Base-by-base conservation (phyloP, 176 grass and related monocot species). In the Oryza glaberrima region DNA sequence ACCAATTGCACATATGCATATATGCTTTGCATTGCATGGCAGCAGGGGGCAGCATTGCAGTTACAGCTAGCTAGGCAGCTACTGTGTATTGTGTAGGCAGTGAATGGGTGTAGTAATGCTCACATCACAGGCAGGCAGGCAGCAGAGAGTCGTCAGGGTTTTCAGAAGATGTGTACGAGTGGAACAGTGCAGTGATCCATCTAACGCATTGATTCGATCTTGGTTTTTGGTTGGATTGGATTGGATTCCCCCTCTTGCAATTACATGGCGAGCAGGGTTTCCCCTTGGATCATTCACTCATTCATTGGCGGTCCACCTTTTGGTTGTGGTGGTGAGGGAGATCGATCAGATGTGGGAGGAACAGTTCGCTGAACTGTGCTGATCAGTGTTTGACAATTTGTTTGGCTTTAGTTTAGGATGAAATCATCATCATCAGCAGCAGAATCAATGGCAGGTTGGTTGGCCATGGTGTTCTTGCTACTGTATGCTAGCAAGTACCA, bases 121-220 rank as follows among this genome's bases (percentile, higher is more conserved):
- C 44, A 17, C 17, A 32, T 58, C 54, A 58, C 52, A 56, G 52
- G 51, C 19, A n/a, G 74, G 41, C 77, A 76, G 58, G 77, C 77
- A 68, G 64, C 64, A 23, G 7, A 23, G 7, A 9, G 77, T 78
- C 76, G 76, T 78, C 58, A 78, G 76, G 76, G 60, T 45, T 17
- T 36, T 45, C 22, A 79, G 77, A 12, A 8, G 45, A 74, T 3
- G 58, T 44, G 76, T 77, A 38, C 76, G 77, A 78, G 38, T 8
- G 63, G 1, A 41, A 67, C 77, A 48, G 58, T 63, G 58, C 58
- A 23, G 58, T 63, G 20, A 63, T 63, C 58, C 58, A 63, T 23
- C 58, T 63, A 63, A 63, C 49, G 73, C 73, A 56, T 77, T 60
- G 74, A 60, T 77, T 60, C 43, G 41, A 43, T 43, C 70, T 52